Conservation (phyloP, 169 alveolate genomes). For the Neospora caninum region DNA sequence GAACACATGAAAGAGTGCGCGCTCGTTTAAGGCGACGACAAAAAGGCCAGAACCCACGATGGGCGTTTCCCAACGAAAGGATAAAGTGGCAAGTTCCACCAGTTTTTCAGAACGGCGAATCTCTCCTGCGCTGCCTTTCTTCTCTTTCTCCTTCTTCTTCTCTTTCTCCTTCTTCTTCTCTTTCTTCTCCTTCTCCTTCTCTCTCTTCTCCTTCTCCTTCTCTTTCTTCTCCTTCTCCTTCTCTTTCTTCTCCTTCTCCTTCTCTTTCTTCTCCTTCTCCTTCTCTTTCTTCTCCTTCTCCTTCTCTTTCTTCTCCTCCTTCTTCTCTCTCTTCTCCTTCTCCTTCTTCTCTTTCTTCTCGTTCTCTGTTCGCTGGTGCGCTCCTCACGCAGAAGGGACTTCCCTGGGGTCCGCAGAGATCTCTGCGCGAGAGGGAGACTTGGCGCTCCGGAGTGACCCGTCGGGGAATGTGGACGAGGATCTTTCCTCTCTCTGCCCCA, state of each 20-base stretch:
- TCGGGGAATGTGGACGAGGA: no score
- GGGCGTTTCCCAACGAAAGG: no score
- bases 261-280: neutral
- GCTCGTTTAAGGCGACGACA: no score
- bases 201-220: neutral
- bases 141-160: neutral
- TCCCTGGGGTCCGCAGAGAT: neutral
- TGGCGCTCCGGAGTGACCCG: no score
- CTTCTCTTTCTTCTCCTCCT: neutral
- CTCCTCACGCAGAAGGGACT: neutral
- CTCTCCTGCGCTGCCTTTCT: neutral
- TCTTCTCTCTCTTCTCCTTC: neutral
- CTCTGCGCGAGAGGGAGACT: neutral
- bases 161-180: neutral
- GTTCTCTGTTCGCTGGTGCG: neutral
- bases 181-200: neutral
- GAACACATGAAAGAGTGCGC: no score
- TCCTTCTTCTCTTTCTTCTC: neutral
- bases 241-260: neutral
- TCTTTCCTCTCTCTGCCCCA: no score
- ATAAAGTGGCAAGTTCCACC: no score
- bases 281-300: neutral
- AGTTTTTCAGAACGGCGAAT: neutral
- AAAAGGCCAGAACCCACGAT: no score
- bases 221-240: neutral